These are phyloP conservation scores for Pseudogymnoascus sp. DNA, from an alignment of 2,329 filamentous ascomycete genomes.

Conservation along the genomic window DNA sequence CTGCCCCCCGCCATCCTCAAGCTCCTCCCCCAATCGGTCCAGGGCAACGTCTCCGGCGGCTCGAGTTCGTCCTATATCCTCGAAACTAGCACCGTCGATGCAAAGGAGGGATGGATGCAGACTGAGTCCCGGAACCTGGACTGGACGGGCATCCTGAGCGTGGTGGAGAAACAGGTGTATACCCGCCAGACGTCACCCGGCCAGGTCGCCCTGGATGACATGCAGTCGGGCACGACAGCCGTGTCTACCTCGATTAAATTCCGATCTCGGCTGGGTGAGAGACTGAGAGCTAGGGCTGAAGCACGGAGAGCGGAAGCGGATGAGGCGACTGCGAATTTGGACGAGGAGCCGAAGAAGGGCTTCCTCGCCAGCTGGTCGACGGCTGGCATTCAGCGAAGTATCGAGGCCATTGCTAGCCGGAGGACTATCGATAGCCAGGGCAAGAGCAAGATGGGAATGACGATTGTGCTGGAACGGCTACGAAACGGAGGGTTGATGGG, in stretches of 20 bases:
- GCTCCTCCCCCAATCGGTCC: constrained; percentile 60
- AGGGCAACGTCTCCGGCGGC: constrained; percentile 49
- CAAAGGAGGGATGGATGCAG: constrained; percentile 74
- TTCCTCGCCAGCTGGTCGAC: constrained; percentile 55
- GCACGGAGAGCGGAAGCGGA: constrained; percentile 32
- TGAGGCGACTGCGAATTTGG: constrained; percentile 34
- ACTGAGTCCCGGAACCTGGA: constrained; percentile 76
- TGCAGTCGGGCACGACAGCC: constrained; percentile 43
- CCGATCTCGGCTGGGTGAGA: constrained; percentile 63
- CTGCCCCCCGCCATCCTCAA: constrained; percentile 69
- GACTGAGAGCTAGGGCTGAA: constrained; percentile 33
- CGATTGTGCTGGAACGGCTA: constrained; percentile 67
- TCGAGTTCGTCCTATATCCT: constrained; percentile 66
- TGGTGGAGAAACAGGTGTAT: constrained; percentile 70
- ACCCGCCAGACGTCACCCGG: constrained; percentile 23
- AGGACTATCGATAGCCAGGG: constrained; percentile 71
- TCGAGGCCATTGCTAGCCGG: constrained; percentile 70
- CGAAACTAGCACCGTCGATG: constrained; percentile 71
- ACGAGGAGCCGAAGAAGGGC: constrained; percentile 42
- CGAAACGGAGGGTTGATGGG: constrained; percentile 58
- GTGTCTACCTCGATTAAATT: constrained; percentile 70
- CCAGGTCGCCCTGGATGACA: constrained; percentile 19
- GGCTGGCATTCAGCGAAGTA: constrained; percentile 67
- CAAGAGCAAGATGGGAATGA: constrained; percentile 79
- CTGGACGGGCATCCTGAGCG: constrained; percentile 71